Conservation (phyloP, 2,329 filamentous ascomycete species). For the Trichoderma afroharzianum region DNA sequence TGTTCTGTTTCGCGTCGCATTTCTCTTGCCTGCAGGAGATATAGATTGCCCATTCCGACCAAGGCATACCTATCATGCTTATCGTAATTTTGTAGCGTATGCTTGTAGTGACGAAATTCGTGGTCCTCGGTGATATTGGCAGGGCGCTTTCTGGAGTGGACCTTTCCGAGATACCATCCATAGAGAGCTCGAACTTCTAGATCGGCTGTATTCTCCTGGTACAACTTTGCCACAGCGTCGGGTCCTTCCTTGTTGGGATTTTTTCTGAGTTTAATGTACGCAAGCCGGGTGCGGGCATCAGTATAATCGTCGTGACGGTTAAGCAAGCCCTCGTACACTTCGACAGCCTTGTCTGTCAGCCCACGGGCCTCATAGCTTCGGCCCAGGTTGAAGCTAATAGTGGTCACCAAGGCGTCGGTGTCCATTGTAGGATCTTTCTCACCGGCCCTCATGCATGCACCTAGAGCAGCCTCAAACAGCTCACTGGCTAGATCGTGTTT, state of each 20-base stretch:
- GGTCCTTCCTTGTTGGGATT: constrained; percentile 82
- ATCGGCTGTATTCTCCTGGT: constrained; percentile 78
- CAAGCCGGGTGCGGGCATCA: constrained; percentile 81
- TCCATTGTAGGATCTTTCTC: constrained; percentile 74
- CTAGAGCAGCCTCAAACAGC: constrained; percentile 87
- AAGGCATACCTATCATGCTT: constrained; percentile 98
- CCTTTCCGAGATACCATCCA: constrained; percentile 89
- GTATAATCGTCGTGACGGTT: constrained; percentile 87
- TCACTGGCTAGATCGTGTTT: constrained; percentile 76
- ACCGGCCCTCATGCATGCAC: constrained; percentile 77
- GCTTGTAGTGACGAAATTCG: constrained; percentile 93
- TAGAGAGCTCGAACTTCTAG: constrained; percentile 90
- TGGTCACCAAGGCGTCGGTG: constrained; percentile 87
- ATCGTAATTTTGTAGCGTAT: constrained; percentile 88
- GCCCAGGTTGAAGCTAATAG: constrained; percentile 94
- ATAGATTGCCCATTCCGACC: constrained; percentile 94
- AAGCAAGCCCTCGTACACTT: constrained; percentile 82
- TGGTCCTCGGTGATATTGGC: constrained; percentile 81
- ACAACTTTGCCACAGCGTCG: constrained; percentile 79
- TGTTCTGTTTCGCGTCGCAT: constrained; percentile 88
- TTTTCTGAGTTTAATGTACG: constrained; percentile 82
- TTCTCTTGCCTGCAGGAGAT: constrained; percentile 81
- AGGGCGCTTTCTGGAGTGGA: constrained; percentile 73
- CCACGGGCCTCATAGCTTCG: constrained; percentile 87
- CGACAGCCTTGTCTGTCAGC: constrained; percentile 75